Evolutionary conservation across 257 asterid species (phyloP).

Genomic region (Scutellaria galericulata): DNA sequence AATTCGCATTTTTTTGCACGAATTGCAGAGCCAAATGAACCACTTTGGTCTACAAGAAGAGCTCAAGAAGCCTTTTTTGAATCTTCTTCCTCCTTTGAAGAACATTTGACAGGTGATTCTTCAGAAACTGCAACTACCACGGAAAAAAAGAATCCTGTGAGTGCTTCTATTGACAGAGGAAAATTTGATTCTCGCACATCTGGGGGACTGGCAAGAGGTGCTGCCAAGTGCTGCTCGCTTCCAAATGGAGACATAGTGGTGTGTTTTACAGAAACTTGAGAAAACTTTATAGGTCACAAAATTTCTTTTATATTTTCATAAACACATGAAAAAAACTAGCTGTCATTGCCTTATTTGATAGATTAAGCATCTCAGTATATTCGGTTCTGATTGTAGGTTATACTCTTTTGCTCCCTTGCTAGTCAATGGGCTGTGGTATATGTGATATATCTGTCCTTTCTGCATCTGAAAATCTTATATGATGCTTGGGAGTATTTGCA

Average conservation of each 20-base stretch:
- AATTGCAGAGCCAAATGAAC: slow-evolving; percentile 77
- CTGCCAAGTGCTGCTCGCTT: slow-evolving; percentile 79
- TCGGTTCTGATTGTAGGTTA: slow-evolving; percentile 26
- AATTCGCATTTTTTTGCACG: slow-evolving; percentile 91
- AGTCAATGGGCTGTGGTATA: slow-evolving; percentile 15
- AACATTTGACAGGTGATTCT: slow-evolving; percentile 46
- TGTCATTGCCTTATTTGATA: slow-evolving; percentile 17
- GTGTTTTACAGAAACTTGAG: slow-evolving; percentile 49
- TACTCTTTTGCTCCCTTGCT: slow-evolving; percentile 6
- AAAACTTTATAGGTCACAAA: slow-evolving; percentile 9
- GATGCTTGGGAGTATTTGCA: slow-evolving; percentile 23
- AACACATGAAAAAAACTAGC: slow-evolving; percentile 6
- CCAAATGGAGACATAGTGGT: slow-evolving; percentile 98
- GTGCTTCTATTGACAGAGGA: slow-evolving; percentile 82
- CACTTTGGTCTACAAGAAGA: slow-evolving; percentile 86
- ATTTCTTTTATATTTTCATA: slow-evolving; percentile 2
- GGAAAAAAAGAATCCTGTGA: slow-evolving; percentile 47
- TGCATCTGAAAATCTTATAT: slow-evolving; percentile 18
- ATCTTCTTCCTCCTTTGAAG: slow-evolving; percentile 50
- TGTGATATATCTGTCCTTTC: slow-evolving; percentile 13
- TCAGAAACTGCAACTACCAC: slow-evolving; percentile 45
- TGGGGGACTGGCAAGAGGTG: slow-evolving; percentile 96
- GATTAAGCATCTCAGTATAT: slow-evolving; percentile 21
- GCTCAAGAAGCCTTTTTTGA: slow-evolving; percentile 41
- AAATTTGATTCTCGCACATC: slow-evolving; percentile 73